These are phyloP conservation scores for Aspergillus fumigatiaffinis DNA, from an alignment of 2,329 filamentous ascomycete species.

Conservation along the genomic window DNA sequence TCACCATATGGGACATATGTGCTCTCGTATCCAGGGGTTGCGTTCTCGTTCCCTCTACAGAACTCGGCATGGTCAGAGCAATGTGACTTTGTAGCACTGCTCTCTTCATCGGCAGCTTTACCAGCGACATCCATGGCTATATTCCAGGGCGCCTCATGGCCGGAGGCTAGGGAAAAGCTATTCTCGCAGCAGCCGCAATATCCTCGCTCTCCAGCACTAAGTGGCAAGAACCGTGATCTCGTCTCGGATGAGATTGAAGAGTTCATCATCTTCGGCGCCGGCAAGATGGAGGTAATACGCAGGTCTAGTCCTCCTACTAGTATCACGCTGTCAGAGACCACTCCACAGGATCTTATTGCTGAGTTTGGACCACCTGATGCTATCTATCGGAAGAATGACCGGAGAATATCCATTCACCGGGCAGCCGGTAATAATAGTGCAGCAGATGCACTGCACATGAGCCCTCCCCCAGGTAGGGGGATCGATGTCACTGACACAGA, in stretches of 20 bases:
- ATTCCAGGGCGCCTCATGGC: conserved; percentile 87
- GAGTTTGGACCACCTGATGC: conserved; percentile 91
- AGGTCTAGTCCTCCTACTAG: conserved; percentile 64
- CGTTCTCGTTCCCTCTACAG: conserved; percentile 82
- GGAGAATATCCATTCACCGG: conserved; percentile 77
- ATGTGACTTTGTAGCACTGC: conserved; percentile 77
- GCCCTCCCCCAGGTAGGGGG: conserved; percentile 32
- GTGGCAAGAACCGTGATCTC: conserved; percentile 69
- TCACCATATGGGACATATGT: conserved; percentile 71
- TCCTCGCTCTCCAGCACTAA: conserved; percentile 65
- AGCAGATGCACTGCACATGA: conserved; percentile 32
- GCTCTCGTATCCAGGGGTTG: conserved; percentile 88
- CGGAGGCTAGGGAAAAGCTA: conserved; percentile 69
- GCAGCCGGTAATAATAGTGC: conserved; percentile 25
- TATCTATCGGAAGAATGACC: conserved; percentile 87
- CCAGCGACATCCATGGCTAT: conserved; percentile 84
- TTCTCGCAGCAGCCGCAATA: conserved; percentile 73
- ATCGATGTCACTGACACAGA: conserved; percentile 62
- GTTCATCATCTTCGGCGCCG: conserved; percentile 72
- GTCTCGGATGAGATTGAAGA: conserved; percentile 87
- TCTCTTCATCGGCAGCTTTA: conserved; percentile 73
- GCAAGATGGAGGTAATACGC: conserved; percentile 72
- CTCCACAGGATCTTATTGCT: conserved; percentile 83
- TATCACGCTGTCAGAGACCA: conserved; percentile 79
- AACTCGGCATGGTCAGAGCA: conserved; percentile 67